Evolutionary conservation across 139 green algal genomes (phyloP), one percentile per base, ranked within the genome.

Genomic region (Coelastrella sp.): DNA sequence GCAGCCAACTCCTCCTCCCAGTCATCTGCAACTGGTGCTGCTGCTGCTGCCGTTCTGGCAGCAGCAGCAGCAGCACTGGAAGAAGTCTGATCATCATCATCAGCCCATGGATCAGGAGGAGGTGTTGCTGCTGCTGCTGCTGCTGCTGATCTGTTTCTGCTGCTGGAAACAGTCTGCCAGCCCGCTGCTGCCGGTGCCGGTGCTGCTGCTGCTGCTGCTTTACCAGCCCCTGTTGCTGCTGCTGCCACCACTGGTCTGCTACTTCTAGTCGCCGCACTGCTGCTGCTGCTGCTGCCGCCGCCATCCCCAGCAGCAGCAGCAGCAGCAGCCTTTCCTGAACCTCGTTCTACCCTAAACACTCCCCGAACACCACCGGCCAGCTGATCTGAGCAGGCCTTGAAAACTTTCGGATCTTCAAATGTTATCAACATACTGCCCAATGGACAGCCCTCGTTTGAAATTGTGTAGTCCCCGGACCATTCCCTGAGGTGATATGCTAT

Each of bases 321-420:
- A 12, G 19, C 82, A 12, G 82, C 72, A n/a, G 81, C 59, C 17
- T 66, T 22, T 7, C 20, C 27, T 68, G 24, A 22, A 17, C 65
- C 19, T 75, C 88, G 80, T 14, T 94, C 91, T 8, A 94, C 76
- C 8, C 90, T 79, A 87, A 96, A 96, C 68, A 95, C 87, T 8
- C 94, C 94, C 3, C 94, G 85, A 15, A 96, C 91, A 57, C 94
- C 94, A 59, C 94, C 94, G 4, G 87, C 94, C 35, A 96, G 75
- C 4, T 61, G 15, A 57, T 92, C 58, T 63, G 92, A 80, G 17
- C 79, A 90, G 17, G 93, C 91, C 49, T 90, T 86, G 72, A 87
- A 85, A 6, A 68, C 17, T 24, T 73, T 66, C 60, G 90, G 80
- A 24, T 83, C 56, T 0, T 80, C 56, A 79, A 96, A 94, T 19